Base-by-base conservation (phyloP, 1,139 yeast species). In the Magnusiomyces paraingens region DNA sequence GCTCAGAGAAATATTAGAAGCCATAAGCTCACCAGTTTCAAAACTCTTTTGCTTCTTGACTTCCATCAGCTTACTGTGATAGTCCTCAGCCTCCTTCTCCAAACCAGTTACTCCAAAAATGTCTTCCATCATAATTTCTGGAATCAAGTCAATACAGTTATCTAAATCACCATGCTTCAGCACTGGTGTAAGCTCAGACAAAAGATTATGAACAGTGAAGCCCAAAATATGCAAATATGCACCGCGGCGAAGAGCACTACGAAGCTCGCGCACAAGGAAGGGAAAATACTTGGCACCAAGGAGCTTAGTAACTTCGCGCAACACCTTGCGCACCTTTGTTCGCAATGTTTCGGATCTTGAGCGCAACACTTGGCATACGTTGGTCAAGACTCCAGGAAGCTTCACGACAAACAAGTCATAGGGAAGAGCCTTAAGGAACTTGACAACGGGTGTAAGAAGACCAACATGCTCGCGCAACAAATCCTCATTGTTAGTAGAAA, bases 31-130 rank as follows among this genome's bases (percentile, higher is more conserved):
- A 42, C 85, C 94, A 5, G 95, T 83, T 62, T 93, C 98, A 66
- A 75, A 86, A 74, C 96, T 86, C 70, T 88, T 90, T 64, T 88
- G 88, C 62, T 83, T 84, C 65, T 88, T 90, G 44, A 93, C 94
- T 73, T 93, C 99, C 63, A 86, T 88, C 84, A 90, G 87, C 58
- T 84, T 84, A 51, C 89, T 84, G 52, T 80, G 81, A 65, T 93
- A 93, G 29, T 91, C 96, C 59, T 90, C 97, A 15, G 94, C 91
- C 61, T 93, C 99, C 67, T 94, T 93, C 66, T 93, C 99, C 64
- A 85, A 85, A 41, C 97, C 96, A 8, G 96, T 89, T 4, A 86
- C 81, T 17, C 99, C 99, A 70, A 93, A 91, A 2, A 83, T 80
- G 64, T 93, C 97, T 65, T 90, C 96, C 96, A 93, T 91, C 39